phyloP scores from a whole-genome alignment of 225 moss, liverwort and hornwort genomes.

The Lunularia cruciata region DNA sequence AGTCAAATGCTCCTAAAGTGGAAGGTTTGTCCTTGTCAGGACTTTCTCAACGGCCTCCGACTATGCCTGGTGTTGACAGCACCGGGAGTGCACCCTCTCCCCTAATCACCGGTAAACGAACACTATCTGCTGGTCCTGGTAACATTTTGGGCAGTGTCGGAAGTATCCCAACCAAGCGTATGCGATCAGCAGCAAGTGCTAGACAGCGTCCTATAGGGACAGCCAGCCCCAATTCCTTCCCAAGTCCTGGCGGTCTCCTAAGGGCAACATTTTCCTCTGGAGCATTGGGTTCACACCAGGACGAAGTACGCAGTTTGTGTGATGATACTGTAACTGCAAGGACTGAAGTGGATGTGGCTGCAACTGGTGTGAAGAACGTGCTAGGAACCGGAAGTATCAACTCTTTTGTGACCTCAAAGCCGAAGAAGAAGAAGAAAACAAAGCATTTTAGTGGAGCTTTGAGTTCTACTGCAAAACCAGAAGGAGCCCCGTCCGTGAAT shows the following conservation, averaged over 20 bases:
- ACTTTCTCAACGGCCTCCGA: slow-evolving; percentile 45
- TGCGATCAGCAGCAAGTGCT: slow-evolving; percentile 54
- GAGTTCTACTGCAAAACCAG: slow-evolving; percentile 43
- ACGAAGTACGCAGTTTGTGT: slow-evolving; percentile 33
- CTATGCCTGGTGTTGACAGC: slow-evolving; percentile 46
- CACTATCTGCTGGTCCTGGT: slow-evolving; percentile 46
- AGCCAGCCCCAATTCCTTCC: slow-evolving; percentile 52
- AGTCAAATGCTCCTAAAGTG: slow-evolving; percentile 50
- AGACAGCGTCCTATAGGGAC: slow-evolving; percentile 47
- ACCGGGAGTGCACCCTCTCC: slow-evolving; percentile 55
- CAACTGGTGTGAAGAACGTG: slow-evolving; percentile 35
- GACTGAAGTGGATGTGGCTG: slow-evolving; percentile 30
- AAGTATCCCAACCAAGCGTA: slow-evolving; percentile 78
- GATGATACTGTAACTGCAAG: slow-evolving; percentile 31
- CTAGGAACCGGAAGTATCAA: slow-evolving; percentile 37
- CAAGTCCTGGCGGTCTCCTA: slow-evolving; percentile 40
- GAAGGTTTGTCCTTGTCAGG: slow-evolving; percentile 47
- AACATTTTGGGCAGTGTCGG: slow-evolving; percentile 47
- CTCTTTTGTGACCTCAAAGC: slow-evolving; percentile 44
- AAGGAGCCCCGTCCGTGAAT: slow-evolving; percentile 42
- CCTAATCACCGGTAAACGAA: slow-evolving; percentile 63
- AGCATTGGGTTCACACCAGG: slow-evolving; percentile 43
- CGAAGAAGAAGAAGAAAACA: slow-evolving; percentile 68
- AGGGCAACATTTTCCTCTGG: slow-evolving; percentile 41
- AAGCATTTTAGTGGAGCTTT: slow-evolving; percentile 57